Percentiles rank a stretch among this genome's conserved stretches.
Evolutionary conservation across 2,329 filamentous ascomycete species (phyloP).

Genomic region (Fusarium sp.): DNA sequence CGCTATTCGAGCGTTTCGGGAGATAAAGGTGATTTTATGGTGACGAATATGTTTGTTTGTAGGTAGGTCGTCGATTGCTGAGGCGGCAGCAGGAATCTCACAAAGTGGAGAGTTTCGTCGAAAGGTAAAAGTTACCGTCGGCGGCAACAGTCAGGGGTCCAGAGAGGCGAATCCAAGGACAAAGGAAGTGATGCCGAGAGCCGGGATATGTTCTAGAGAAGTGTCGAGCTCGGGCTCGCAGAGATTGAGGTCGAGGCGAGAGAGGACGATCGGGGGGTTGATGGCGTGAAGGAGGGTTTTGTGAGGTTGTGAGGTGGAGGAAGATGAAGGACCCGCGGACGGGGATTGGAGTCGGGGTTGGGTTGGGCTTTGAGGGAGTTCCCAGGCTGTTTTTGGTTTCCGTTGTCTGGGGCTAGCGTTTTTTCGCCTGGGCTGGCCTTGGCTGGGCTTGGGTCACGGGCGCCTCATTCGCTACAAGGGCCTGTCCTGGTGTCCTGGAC

Average conservation of each 20-base stretch:
- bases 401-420: conserved; percentile 31
- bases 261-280: background rate
- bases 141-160: background rate
- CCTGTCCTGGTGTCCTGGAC: conserved; percentile 8
- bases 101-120: conserved; percentile 2
- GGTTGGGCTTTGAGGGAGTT: conserved; percentile 29
- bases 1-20: conserved; percentile 4
- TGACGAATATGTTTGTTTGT: conserved; percentile 6
- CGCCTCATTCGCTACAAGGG: conserved; percentile 31
- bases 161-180: background rate
- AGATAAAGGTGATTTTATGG: background rate
- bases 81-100: conserved; percentile 4
- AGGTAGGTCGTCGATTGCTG: background rate
- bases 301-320: conserved; percentile 25
- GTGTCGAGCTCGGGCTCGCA: background rate
- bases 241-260: background rate
- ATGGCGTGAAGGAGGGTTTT: conserved; percentile 16
- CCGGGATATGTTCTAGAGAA: background rate
- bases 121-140: background rate
- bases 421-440: conserved; percentile 23
- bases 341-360: conserved; percentile 26
- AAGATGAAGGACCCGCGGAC: conserved; percentile 17
- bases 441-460: conserved; percentile 22
- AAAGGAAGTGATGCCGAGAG: background rate
- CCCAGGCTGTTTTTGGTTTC: conserved; percentile 35